Evolutionary conservation across 2,329 filamentous ascomycete genomes (phyloP), one percentile per base, ranked within the genome.

Genomic region (Hymenoscyphus fraxineus): DNA sequence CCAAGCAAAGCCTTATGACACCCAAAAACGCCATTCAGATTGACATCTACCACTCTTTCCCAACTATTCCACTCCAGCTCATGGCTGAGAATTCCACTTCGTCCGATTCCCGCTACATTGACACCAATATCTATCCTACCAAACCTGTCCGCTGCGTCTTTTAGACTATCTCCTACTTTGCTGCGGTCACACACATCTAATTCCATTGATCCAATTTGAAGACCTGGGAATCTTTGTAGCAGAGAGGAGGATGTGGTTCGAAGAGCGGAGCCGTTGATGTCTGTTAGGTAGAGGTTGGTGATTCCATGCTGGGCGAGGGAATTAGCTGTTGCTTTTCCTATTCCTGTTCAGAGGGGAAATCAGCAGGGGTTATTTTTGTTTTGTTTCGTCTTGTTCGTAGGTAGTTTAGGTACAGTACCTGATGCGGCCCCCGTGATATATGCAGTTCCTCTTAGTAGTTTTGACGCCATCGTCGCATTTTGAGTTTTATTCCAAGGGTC

Each of bases 21-120:
- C 31, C 84, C 75, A 80, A 83, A 86, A 0, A 87, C 80, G 3
- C 84, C 85, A 55, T 80, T 80, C 27, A 85, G 77, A 66, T 88
- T 83, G 57, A 86, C 75, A 63, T 80, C 78, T 2, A 86, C 68
- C 0, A 86, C 77, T 6, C 77, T 76, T 47, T 80, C 72, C 78
- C 83, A 87, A 56, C 83, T 81, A 0, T 77, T 76, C 59, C 81
- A 76, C 0, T 76, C 73, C 51, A 79, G 70, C 63, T 84, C 77
- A 62, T 83, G 79, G 0, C 82, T 85, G 1, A 73, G 73, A 16
- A 70, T 73, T 35, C 78, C 73, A 0, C 70, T 69, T 0, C 81
- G 82, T 6, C 75, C 75, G 32, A 86, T 78, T 2, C 83, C 84
- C 1, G 84, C 84, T 54, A 83, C 82, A 69, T 86, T 85, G 59